These are phyloP conservation scores for Candida vartiovaarae DNA, from an alignment of 805 yeast genomes.

Conservation along the genomic window DNA sequence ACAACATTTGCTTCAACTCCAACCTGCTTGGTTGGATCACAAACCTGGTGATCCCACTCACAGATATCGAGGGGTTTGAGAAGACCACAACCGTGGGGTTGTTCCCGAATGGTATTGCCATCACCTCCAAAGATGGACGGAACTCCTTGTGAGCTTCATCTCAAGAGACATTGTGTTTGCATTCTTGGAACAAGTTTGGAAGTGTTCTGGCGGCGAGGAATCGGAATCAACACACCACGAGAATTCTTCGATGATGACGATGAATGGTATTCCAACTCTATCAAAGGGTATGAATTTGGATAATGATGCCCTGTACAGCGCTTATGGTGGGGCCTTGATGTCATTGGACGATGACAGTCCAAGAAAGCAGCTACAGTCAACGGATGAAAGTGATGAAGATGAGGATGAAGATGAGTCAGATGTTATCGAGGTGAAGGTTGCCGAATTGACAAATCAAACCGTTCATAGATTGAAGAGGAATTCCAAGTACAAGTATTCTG, in stretches of 20 bases:
- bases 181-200: slow-evolving; percentile 35
- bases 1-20: slow-evolving; percentile 78
- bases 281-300: slow-evolving; percentile 17
- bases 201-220: slow-evolving; percentile 12
- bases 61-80: slow-evolving; percentile 67
- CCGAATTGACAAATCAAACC: slow-evolving; percentile 13
- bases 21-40: slow-evolving; percentile 89
- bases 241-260: neutral
- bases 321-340: slow-evolving; percentile 31
- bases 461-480: slow-evolving; percentile 32
- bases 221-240: neutral
- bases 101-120: slow-evolving; percentile 79
- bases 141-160: slow-evolving; percentile 80
- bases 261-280: slow-evolving; percentile 9
- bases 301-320: slow-evolving; percentile 22
- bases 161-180: slow-evolving; percentile 74
- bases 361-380: slow-evolving; percentile 9
- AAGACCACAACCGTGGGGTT: slow-evolving; percentile 82
- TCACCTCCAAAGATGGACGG: slow-evolving; percentile 26
- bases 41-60: slow-evolving; percentile 60
- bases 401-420: slow-evolving; percentile 21
- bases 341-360: slow-evolving; percentile 37
- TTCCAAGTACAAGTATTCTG: slow-evolving; percentile 42
- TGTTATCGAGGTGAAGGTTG: slow-evolving; percentile 14
- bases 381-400: slow-evolving; percentile 26